Percentiles rank a stretch among this genome's conserved stretches.
Evolutionary conservation across 2,329 filamentous ascomycete genomes (phyloP).

Genomic region (Penicillium sp.): DNA sequence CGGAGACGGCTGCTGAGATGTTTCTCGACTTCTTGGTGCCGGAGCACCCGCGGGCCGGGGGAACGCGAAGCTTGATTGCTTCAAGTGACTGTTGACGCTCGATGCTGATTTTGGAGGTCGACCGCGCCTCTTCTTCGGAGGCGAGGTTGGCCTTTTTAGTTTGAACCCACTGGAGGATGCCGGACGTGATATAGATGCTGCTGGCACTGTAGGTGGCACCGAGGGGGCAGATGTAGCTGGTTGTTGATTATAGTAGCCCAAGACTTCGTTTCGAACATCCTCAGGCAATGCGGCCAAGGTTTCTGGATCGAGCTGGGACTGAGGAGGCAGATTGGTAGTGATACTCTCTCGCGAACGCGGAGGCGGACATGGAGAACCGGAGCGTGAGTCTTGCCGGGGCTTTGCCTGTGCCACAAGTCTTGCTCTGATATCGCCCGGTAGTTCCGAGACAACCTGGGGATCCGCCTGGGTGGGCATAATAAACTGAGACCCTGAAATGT

Average conservation of each 20-base stretch:
- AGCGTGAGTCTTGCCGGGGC: constrained; percentile 20
- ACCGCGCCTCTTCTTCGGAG: constrained; percentile 68
- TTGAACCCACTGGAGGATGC: constrained; percentile 39
- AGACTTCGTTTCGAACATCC: constrained; percentile 81
- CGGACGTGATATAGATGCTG: constrained; percentile 52
- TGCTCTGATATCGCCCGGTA: constrained; percentile 80
- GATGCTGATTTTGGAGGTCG: constrained; percentile 58
- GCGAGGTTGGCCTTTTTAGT: constrained; percentile 58
- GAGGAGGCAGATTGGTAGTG: constrained; percentile 55
- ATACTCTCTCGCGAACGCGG: constrained; percentile 23
- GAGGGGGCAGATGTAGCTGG: constrained; percentile 6
- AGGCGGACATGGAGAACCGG: constrained; percentile 41
- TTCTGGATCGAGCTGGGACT: constrained; percentile 82
- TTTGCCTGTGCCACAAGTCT: constrained; percentile 68
- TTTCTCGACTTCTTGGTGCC: constrained; percentile 9
- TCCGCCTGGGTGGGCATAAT: constrained; percentile 83
- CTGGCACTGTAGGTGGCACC: constrained; percentile 30
- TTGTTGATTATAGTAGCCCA: constrained; percentile 67
- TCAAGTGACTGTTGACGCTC: constrained; percentile 60
- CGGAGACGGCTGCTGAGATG: constrained; percentile 31
- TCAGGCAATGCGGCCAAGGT: constrained; percentile 82
- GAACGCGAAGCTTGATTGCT: constrained; percentile 74
- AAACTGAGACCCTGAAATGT: constrained; percentile 87
- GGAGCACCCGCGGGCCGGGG: constrained; percentile 22
- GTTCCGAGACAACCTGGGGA: constrained; percentile 76